phyloP scores from a whole-genome alignment of 768 basidiomycete species.

The Tubosaeta brunneosetosa region DNA sequence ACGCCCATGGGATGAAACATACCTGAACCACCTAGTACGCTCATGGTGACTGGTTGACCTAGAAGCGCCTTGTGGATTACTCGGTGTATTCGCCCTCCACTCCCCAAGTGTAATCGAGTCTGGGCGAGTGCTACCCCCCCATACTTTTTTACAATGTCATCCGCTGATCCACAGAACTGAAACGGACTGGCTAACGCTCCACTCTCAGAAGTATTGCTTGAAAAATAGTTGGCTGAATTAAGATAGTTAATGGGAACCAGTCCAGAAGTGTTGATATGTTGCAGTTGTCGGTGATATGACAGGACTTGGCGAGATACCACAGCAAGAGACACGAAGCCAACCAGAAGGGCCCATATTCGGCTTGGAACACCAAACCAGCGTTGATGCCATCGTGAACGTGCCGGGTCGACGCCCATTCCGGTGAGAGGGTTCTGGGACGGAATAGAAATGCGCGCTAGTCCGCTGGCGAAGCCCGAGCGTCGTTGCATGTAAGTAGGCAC shows the following conservation, averaged over 20 bases:
- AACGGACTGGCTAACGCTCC: conserved; percentile 56
- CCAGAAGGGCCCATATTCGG: conserved; percentile 63
- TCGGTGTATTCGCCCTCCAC: conserved; percentile 75
- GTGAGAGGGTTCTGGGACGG: conserved; percentile 36
- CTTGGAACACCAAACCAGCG: conserved; percentile 60
- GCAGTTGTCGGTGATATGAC: conserved; percentile 30
- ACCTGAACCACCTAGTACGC: conserved; percentile 88
- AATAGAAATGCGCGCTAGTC: conserved; percentile 54
- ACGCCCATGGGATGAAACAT: conserved; percentile 20
- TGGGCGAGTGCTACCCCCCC: conserved; percentile 69
- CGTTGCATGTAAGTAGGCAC: conserved; percentile 54
- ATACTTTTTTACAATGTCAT: conserved; percentile 74
- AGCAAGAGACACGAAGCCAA: conserved; percentile 51
- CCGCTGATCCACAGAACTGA: conserved; percentile 83
- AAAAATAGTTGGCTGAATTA: conserved; percentile 42
- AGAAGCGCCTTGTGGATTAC: conserved; percentile 79
- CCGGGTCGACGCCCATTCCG: conserved; percentile 44
- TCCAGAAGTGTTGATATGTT: conserved; percentile 35
- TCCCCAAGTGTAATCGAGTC: conserved; percentile 73
- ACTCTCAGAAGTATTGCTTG: conserved; percentile 34
- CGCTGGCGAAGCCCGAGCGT: conserved; percentile 43
- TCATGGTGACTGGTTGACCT: conserved; percentile 85
- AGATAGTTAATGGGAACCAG: conserved; percentile 80
- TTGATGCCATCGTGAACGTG: conserved; percentile 49
- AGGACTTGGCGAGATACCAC: conserved; percentile 53